Evolutionary conservation across 257 asterid genomes (phyloP).

Genomic region (Ligustrum vulgare): DNA sequence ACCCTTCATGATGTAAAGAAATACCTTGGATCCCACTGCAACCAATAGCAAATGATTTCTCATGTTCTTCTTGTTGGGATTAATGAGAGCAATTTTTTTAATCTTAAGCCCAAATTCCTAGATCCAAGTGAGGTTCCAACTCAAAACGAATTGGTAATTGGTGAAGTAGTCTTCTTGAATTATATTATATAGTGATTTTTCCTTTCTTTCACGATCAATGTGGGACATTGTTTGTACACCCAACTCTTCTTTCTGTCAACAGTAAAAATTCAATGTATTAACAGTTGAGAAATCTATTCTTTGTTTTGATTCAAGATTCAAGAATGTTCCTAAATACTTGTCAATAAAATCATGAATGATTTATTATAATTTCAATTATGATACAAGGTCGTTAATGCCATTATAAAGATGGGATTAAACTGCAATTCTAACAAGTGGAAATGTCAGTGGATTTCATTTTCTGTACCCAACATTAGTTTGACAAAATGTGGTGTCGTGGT

Average conservation of each 20-base stretch:
- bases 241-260: constrained; percentile 22
- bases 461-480: no score
- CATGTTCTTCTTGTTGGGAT: not conserved
- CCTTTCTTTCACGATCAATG: no score
- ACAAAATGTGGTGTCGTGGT: no score
- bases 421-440: not conserved
- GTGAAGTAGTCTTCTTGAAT: no score
- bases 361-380: not conserved
- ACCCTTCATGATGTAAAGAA: not conserved
- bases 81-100: no score
- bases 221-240: no score
- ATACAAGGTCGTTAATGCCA: not conserved
- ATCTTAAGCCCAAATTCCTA: no score
- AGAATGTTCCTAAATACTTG: not conserved
- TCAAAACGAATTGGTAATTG: no score
- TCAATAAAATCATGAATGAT: constrained; percentile 3
- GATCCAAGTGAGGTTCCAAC: no score
- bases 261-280: not conserved
- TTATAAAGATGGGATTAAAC: not conserved
- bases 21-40: not conserved
- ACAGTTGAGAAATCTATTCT: constrained; percentile 23
- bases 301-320: constrained; percentile 5
- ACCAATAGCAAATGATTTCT: not conserved
- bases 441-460: no score
- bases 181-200: no score